Conservation (phyloP, 106 monocot genomes). For the Xerophyta viscosa region DNA sequence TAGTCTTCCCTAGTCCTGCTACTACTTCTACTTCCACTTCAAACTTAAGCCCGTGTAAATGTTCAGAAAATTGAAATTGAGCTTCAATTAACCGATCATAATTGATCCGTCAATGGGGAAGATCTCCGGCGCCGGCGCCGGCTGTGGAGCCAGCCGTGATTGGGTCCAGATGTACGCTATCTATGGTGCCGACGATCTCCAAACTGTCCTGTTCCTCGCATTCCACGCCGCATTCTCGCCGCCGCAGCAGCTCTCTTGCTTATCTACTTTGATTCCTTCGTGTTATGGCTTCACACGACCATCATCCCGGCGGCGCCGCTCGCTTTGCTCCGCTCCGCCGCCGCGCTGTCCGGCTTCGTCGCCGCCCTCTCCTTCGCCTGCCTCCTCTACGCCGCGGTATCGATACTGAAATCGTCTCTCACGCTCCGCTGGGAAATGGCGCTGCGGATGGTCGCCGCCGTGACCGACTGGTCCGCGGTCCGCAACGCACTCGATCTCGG, state of each 20-base stretch:
- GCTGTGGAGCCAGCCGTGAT: conserved; percentile 18
- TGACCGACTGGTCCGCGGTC: conserved; percentile 67
- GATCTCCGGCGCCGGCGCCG: background rate
- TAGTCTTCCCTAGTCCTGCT: too few species aligned
- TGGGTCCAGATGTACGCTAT: conserved; percentile 58
- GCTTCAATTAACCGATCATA: background rate
- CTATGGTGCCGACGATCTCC: conserved; percentile 56
- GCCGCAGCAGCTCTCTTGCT: conserved; percentile 22
- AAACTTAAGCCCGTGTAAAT: too few species aligned
- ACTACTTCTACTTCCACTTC: too few species aligned
- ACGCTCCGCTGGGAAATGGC: conserved; percentile 50
- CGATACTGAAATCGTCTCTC: conserved; percentile 44
- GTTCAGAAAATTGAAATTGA: too few species aligned
- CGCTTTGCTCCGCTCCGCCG: conserved; percentile 20
- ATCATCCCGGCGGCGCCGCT: conserved; percentile 10
- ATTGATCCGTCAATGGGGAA: background rate
- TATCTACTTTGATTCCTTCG: conserved; percentile 20
- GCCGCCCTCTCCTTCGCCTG: conserved; percentile 25
- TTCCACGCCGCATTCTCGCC: conserved; percentile 34
- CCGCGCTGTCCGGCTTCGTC: conserved; percentile 21
- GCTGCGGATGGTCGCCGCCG: conserved; percentile 42
- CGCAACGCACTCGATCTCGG: conserved; percentile 64
- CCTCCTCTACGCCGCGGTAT: conserved; percentile 46
- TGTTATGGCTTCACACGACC: conserved; percentile 9
- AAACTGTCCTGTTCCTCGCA: conserved; percentile 41